Base-by-base conservation (phyloP, 192 early-diverging fungal genomes). In the Funneliformis geosporum region DNA sequence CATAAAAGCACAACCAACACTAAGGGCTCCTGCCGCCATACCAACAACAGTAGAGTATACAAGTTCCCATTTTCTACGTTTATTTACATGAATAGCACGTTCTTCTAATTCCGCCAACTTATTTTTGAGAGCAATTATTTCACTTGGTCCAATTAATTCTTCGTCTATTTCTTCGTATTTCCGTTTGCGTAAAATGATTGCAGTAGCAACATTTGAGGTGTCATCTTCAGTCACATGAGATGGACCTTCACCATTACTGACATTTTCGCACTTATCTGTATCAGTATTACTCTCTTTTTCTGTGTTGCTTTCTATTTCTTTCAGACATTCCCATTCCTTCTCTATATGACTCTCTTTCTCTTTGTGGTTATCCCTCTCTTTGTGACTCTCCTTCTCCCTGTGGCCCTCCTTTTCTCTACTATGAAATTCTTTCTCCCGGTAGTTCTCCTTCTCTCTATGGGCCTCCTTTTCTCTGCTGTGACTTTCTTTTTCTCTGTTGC, bases 51-150 rank as follows among this genome's bases (percentile, higher is more conserved):
- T 69, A 23, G 67, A 39, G 3, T 33, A 43, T 9, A 69, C n/a
- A 10, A 39, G 7, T n/a, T 69, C 67, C 67, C 67, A 69, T 21
- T 42, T 69, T 42, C 67, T 69, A 40, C 67, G 67, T 69, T 69
- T 69, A 69, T n/a, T 69, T 33, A 2, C 33, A 33, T 33, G 33
- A 33, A 33, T 33, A 2, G 67, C 39, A 42, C 8, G 16, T 10
- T 69, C 67, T 42, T 69, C 67, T n/a, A 69, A n/a, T n/a, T n/a
- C 39, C 4, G 67, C 67, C 42, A 69, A n/a, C n/a, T 21, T 38
- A 23, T 42, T 21, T 40, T 43, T 42, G n/a, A 69, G 38, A n/a
- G 2, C 7, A 11, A 11, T 42, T 42, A 69, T 18, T 72, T 72
- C 23, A 0, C 27, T 44, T 47, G n/a, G 21, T 1, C 27, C 62